Percentiles rank a stretch among this genome's conserved stretches.
Evolutionary conservation across 179 eudicot genomes (phyloP).

Genomic region (Sideroxylon spinosum): DNA sequence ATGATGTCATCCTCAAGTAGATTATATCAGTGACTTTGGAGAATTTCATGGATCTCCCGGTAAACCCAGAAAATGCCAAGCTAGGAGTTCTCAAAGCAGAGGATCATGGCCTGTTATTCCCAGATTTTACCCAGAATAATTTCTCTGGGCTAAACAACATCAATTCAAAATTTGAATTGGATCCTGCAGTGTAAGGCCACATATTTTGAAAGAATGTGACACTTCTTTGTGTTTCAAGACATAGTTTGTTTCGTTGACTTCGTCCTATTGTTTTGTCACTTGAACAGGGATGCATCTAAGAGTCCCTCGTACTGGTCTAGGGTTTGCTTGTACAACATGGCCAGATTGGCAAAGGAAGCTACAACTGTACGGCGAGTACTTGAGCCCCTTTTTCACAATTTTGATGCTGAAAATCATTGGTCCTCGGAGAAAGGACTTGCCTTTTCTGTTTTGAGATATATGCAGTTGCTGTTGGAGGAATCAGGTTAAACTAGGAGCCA

Average conservation of each 20-base stretch:
- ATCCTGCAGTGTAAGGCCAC: conserved; percentile 42
- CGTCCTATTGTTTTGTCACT: conserved; percentile 4
- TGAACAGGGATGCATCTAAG: conserved; percentile 55
- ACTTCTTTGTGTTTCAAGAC: not conserved
- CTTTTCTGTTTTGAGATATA: conserved; percentile 54
- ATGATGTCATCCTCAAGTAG: conserved; percentile 31
- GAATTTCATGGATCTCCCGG: conserved; percentile 51
- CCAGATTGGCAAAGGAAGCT: conserved; percentile 78
- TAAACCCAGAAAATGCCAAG: conserved; percentile 29
- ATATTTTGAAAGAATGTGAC: not conserved
- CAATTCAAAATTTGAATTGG: conserved; percentile 37
- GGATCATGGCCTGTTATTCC: conserved; percentile 27
- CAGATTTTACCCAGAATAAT: conserved; percentile 21
- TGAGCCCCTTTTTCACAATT: conserved; percentile 73
- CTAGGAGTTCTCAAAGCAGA: conserved; percentile 27
- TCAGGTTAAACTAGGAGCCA: conserved; percentile 43
- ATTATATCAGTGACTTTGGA: conserved; percentile 77
- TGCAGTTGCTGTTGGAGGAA: conserved; percentile 70
- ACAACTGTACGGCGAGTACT: conserved; percentile 84
- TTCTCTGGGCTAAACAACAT: conserved; percentile 10
- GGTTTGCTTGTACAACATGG: conserved; percentile 76
- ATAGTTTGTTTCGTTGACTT: not conserved
- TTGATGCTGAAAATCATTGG: conserved; percentile 81
- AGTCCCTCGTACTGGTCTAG: conserved; percentile 85
- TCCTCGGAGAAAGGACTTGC: conserved; percentile 72